phyloP scores from a whole-genome alignment of 805 yeast species.

The Monosporozyma servazzii region DNA sequence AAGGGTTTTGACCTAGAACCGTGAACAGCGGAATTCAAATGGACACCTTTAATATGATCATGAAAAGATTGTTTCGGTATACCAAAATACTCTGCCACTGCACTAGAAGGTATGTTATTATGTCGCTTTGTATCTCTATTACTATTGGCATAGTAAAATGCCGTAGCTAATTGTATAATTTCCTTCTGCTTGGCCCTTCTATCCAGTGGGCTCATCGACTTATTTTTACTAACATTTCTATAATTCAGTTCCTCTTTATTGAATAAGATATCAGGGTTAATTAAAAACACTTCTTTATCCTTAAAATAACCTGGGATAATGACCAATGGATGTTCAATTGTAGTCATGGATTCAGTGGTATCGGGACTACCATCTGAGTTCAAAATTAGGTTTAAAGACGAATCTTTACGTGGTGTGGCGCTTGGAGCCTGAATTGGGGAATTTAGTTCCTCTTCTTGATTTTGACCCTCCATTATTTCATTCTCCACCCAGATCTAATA shows the following conservation, averaged over 20 bases:
- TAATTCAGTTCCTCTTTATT: constrained; percentile 4
- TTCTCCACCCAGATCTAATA: neutral
- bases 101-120: constrained; percentile 1
- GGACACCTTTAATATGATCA: constrained; percentile 9
- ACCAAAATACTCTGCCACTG: constrained; percentile 7
- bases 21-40: constrained; percentile 6
- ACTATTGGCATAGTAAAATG: constrained; percentile 3
- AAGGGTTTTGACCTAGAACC: constrained; percentile 6
- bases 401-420: neutral
- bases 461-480: neutral
- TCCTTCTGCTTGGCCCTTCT: constrained; percentile 3
- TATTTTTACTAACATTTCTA: constrained; percentile 2
- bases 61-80: constrained; percentile 10
- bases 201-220: neutral
- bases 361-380: neutral
- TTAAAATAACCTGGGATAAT: constrained; percentile 5
- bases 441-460: neutral
- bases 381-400: neutral
- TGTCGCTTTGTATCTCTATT: neutral
- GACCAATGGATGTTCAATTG: neutral
- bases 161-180: constrained; percentile 8
- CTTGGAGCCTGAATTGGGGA: neutral
- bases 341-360: neutral
- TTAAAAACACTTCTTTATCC: constrained; percentile 3
- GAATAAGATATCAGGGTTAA: constrained; percentile 4